Base-by-base conservation (phyloP, 805 yeast species). In the Starmerella asiatica region DNA sequence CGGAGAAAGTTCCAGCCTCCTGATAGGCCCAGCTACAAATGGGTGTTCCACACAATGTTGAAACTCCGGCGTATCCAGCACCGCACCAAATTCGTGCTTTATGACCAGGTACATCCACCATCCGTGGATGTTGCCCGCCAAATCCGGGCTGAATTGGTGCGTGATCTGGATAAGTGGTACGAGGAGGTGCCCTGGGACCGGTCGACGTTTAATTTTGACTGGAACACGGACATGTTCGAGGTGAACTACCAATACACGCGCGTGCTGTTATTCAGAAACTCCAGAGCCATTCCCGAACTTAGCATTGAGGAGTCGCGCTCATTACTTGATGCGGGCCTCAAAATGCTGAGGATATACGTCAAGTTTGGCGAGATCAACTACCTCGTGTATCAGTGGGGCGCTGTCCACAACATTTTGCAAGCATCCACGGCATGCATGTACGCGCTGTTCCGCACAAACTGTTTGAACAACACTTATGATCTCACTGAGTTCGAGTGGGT, bases 381-480 rank as follows among this genome's bases (percentile, higher is more conserved):
- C 34, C 68, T 84, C 44, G 83, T 83, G 57, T 85, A 81, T 58
- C 82, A 94, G 0, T 85, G 95, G 95, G 86, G 85, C 2, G 91
- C 93, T 0, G 86, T 83, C 3, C 93, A 84, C 56, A 84, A 83
- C 55, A 63, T 83, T 39, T 83, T 83, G 55, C 78, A 81, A 79
- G 86, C 94, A 0, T 93, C 93, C 1, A 79, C 88, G 21, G 79
- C 94, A 1, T 84, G 75, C 50, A 62, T 85, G 32, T 84, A 80
- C 55, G 71, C 85, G 1, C 65, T 83, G 12, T 84, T 80, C 56
- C 79, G 79, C 55, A 72, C 81, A 28, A 65, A 65, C n/a, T 69
- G 67, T 34, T 72, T 70, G 2, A 57, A 78, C 18, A 54, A 58
- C 5, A 59, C 60, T 5, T 66, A 73, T 16, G 56, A 68, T 1